Conservation (phyloP, 73 alveolate species). For the Paramecium octaurelia region DNA sequence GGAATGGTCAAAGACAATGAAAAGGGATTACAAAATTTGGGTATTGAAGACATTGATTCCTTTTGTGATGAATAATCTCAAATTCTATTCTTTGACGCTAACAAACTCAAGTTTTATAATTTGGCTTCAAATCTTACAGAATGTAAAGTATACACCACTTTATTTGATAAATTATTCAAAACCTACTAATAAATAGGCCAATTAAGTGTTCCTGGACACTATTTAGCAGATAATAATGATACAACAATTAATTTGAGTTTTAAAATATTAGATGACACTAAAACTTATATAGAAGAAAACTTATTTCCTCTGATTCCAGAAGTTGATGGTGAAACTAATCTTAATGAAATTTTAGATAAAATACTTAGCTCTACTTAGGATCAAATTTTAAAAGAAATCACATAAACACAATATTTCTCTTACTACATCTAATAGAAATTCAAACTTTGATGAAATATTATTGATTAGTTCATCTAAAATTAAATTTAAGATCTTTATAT, state of each 20-base stretch:
- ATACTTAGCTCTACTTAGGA: not conserved
- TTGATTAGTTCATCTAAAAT: not conserved
- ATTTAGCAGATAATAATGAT: constrained; percentile 5
- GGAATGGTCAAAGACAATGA: not conserved
- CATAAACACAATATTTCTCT: not conserved
- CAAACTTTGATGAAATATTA: not conserved
- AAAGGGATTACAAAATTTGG: not conserved
- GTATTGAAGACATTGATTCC: not conserved
- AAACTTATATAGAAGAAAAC: not conserved
- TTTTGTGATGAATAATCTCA: not conserved
- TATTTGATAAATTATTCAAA: not conserved
- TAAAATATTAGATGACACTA: not conserved
- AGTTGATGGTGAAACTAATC: not conserved
- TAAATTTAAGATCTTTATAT: too few relatives aligned
- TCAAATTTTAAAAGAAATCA: not conserved
- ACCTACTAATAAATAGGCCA: not conserved
- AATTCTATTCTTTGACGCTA: not conserved
- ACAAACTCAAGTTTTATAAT: not conserved
- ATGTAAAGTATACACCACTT: not conserved
- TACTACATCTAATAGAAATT: not conserved
- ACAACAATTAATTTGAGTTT: not conserved
- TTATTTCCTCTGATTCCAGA: not conserved
- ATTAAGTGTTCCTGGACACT: constrained; percentile 20
- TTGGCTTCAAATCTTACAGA: not conserved
- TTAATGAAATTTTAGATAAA: not conserved